A percentile compares a stretch with the other conserved stretches of the same genome.
Evolutionary conservation across 495 filamentous ascomycete genomes (phyloP).

Genomic region (Neurospora sp.): DNA sequence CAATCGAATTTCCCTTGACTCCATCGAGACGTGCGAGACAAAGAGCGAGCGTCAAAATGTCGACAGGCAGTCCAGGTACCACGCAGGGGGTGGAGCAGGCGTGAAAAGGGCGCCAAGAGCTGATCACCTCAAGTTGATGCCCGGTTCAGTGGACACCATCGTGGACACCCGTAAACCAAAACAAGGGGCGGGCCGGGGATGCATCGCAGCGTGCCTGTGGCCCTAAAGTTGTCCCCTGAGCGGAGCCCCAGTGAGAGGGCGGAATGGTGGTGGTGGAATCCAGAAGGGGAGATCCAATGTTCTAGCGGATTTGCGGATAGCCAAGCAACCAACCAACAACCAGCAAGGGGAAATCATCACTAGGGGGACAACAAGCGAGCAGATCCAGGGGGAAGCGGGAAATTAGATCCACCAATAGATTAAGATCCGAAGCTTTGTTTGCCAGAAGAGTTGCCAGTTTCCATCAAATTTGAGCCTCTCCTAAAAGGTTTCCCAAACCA

Average conservation of each 20-base stretch:
- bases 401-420: background rate
- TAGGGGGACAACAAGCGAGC: background rate
- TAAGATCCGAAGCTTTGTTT: background rate
- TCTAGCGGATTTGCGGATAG: background rate
- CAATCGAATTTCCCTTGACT: background rate
- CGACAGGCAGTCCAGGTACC: background rate
- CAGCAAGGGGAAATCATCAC: background rate
- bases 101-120: background rate
- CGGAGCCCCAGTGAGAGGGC: background rate
- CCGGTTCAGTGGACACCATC: background rate
- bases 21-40: background rate
- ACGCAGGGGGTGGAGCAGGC: background rate
- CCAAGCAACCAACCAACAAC: background rate
- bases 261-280: background rate
- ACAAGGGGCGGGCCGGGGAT: background rate
- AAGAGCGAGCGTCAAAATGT: background rate
- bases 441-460: background rate
- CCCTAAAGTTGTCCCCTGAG: background rate
- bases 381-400: background rate
- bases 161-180: background rate
- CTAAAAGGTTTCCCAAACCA: background rate
- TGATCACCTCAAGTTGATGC: background rate
- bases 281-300: background rate
- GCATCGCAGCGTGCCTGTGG: background rate
- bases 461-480: background rate